Evolutionary conservation across 164 flowering plant genomes (phyloP), one percentile per base, ranked within the genome.

Genomic region (Chloranthus sessilifolius): DNA sequence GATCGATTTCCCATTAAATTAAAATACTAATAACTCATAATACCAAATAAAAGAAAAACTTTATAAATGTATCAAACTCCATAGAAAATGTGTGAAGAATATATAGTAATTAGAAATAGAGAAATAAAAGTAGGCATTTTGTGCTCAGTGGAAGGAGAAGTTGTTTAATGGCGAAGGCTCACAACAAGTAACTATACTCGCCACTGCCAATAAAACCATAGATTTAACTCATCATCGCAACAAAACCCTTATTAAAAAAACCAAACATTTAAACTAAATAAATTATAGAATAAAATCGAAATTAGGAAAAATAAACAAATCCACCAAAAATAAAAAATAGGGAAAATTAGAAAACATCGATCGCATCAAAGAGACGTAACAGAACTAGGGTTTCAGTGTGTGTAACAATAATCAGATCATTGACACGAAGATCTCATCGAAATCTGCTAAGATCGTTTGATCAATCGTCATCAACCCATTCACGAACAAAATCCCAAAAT

Each of bases 101-200:
- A n/a, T n/a, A n/a, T n/a, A n/a, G n/a, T n/a, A n/a, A n/a, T n/a
- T n/a, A n/a, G n/a, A n/a, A n/a, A n/a, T n/a, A n/a, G n/a, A n/a
- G n/a, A n/a, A n/a, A n/a, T n/a, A n/a, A n/a, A n/a, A n/a, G n/a
- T n/a, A n/a, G n/a, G n/a, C n/a, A n/a, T n/a, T n/a, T n/a, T 53
- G 46, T 21, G 50, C 59, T 55, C 59, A 55, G 59, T 35, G 59
- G 59, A 55, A 55, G 50, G 59, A 55, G 59, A 55, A 55, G 58
- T 55, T 50, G 50, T 55, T 43, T 55, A 22, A 23, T 4, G 48
- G 58, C 43, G 49, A 25, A 43, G 58, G 58, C 58, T 55, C 58
- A 55, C 58, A 41, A 50, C 44, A 14, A 12, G n/a, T 16, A 7
- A 9, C 19, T 7, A 36, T 10, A 40, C 29, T 24, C 39, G 50